Evolutionary conservation across 1,284 basidiomycete species (phyloP), one percentile per base, ranked within the genome.

Genomic region (Porodaedalea pini): DNA sequence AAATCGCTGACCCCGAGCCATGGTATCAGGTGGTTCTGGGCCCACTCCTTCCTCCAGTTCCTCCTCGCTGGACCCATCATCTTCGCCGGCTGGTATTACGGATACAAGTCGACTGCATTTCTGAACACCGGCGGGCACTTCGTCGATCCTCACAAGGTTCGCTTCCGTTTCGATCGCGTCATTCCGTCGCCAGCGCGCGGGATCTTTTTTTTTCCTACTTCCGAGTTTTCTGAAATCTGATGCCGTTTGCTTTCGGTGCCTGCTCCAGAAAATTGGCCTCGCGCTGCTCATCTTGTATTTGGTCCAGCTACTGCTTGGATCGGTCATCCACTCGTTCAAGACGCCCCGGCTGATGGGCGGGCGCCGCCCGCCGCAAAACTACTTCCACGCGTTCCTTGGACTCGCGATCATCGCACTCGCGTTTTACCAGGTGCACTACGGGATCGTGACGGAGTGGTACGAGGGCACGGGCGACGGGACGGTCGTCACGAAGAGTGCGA

Each of bases 241-340:
- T n/a, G n/a, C n/a, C n/a, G n/a, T n/a, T n/a, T n/a, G 6, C 15
- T 25, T 17, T 10, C 11, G 21, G 34, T 17, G 41, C 41, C 23
- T 23, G 51, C 27, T 51, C 21, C 60, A 83, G 74, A 77, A 75
- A 69, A 71, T 77, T 32, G 85, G 85, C 27, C 69, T 82, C 29
- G 74, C 78, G 3, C 72, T 88, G 32, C 73, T 87, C 52, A 73
- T 82, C 52, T 69, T 88, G 23, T 80, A 85, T 64, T 53, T 81
- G 34, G 36, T 76, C 8, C 85, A 88, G 68, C 62, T 80, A 29
- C 11, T 72, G 6, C 64, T 85, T 4, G 85, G 85, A 6, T 45
- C 70, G 1, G 63, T 81, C 59, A 76, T 81, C 25, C 85, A 88
- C 68, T 79, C 68, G 51, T 59, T 78, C 66, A 82, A 81, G 61